phyloP scores from a whole-genome alignment of 208 protist species.

The Crithidia sp. region DNA sequence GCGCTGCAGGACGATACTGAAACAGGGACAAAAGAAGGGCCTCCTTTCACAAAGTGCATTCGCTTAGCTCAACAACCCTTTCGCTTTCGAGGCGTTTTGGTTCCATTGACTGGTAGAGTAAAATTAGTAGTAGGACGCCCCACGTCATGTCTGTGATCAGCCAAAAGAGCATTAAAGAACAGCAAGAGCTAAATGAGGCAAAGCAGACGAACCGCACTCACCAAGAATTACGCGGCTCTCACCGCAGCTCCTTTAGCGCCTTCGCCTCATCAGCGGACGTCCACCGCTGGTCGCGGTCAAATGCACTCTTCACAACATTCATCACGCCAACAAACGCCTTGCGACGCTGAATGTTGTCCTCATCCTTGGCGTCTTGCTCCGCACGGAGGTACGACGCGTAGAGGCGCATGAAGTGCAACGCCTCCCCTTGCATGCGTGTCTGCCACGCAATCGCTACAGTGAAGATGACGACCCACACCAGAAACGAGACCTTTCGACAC shows the following conservation, averaged over 20 bases:
- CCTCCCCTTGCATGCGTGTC: conserved; percentile 76
- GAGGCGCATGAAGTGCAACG: conserved; percentile 82
- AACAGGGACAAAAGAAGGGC: too few relatives aligned
- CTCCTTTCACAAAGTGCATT: too few relatives aligned
- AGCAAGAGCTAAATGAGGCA: neutral
- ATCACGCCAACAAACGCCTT: conserved; percentile 79
- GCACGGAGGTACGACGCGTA: conserved; percentile 72
- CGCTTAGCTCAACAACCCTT: too few relatives aligned
- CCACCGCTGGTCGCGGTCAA: conserved; percentile 82
- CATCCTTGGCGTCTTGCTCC: conserved; percentile 81
- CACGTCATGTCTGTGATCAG: conserved; percentile 12
- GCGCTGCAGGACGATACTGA: too few relatives aligned
- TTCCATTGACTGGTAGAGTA: neutral
- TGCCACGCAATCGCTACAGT: conserved; percentile 68
- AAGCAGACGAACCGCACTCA: neutral
- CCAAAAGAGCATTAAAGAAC: neutral
- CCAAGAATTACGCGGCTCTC: neutral
- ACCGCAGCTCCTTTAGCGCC: conserved; percentile 27
- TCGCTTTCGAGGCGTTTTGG: neutral
- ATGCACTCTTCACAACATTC: conserved; percentile 80
- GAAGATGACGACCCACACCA: conserved; percentile 83
- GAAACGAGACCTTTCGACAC: conserved; percentile 85
- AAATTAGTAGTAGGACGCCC: neutral
- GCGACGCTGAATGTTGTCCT: conserved; percentile 78
- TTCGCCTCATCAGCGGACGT: conserved; percentile 54